These are phyloP conservation scores for Trichoderma sp. DNA, from an alignment of 2,329 filamentous ascomycete genomes.

Conservation along the genomic window DNA sequence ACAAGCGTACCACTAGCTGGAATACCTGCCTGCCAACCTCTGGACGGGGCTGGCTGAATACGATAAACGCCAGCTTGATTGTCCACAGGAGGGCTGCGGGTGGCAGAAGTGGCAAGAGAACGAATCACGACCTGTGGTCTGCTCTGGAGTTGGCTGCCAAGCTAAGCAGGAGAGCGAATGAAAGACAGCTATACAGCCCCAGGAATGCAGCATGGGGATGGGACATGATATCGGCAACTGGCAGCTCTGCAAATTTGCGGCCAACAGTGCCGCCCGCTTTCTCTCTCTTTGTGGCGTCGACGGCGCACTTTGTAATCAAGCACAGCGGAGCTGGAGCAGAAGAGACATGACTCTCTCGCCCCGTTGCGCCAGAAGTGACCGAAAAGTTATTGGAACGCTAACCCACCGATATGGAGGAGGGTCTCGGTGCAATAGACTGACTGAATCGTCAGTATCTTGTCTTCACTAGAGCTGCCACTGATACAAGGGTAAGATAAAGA, in stretches of 20 bases:
- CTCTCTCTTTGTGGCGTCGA: slow-evolving; percentile 22
- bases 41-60: slow-evolving; percentile 27
- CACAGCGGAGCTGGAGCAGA: slow-evolving; percentile 13
- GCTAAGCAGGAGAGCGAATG: background rate
- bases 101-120: background rate
- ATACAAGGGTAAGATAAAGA: background rate
- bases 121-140: slow-evolving; percentile 9
- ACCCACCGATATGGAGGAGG: slow-evolving; percentile 11
- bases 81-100: background rate
- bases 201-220: slow-evolving; percentile 16
- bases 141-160: background rate
- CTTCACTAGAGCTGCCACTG: background rate
- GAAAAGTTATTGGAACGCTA: slow-evolving; percentile 15
- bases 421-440: slow-evolving; percentile 1
- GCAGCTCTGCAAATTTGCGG: slow-evolving; percentile 13
- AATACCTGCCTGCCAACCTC: background rate
- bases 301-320: slow-evolving; percentile 15
- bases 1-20: slow-evolving; percentile 15
- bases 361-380: background rate
- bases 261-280: background rate
- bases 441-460: background rate
- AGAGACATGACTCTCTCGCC: slow-evolving; percentile 18
- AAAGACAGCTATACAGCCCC: background rate
- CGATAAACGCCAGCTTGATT: slow-evolving; percentile 8
- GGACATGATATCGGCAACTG: slow-evolving; percentile 21